Conservation (phyloP, 371 early-diverging fungal genomes). For the Coemansia sp. region DNA sequence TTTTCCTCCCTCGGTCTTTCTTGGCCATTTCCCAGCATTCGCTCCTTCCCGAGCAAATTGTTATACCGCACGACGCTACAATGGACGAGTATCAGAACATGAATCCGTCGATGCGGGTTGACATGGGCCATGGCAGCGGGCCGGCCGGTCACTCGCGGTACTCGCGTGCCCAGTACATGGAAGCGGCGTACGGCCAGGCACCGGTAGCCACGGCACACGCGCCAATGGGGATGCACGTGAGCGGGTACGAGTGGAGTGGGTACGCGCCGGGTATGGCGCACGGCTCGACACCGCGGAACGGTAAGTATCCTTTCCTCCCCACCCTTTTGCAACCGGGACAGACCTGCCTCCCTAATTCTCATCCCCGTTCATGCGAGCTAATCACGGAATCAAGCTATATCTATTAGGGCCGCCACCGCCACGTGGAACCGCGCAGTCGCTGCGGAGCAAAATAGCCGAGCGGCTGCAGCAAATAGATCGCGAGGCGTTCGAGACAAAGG, state of each 20-base stretch:
- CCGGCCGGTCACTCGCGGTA: slow-evolving; percentile 16
- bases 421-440: slow-evolving; percentile 27
- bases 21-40: too few relatives aligned
- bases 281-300: slow-evolving; percentile 4
- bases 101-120: slow-evolving; percentile 11
- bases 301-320: slow-evolving; percentile 4
- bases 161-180: slow-evolving; percentile 15
- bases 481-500: slow-evolving; percentile 37
- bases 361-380: too few relatives aligned
- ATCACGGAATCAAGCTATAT: too few relatives aligned
- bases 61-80: not conserved
- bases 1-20: too few relatives aligned
- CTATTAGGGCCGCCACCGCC: not conserved
- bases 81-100: slow-evolving; percentile 42
- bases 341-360: too few relatives aligned
- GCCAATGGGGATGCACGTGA: slow-evolving; percentile 9
- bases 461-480: slow-evolving; percentile 51
- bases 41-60: too few relatives aligned
- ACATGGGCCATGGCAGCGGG: slow-evolving; percentile 12
- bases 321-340: too few relatives aligned
- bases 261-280: slow-evolving; percentile 25
- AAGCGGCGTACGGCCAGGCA: slow-evolving; percentile 13
- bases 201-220: slow-evolving; percentile 4
- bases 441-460: slow-evolving; percentile 47
- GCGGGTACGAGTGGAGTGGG: slow-evolving; percentile 42